Base-by-base conservation (phyloP, 1,139 yeast species). In the Citeromyces hawaiiensis region DNA sequence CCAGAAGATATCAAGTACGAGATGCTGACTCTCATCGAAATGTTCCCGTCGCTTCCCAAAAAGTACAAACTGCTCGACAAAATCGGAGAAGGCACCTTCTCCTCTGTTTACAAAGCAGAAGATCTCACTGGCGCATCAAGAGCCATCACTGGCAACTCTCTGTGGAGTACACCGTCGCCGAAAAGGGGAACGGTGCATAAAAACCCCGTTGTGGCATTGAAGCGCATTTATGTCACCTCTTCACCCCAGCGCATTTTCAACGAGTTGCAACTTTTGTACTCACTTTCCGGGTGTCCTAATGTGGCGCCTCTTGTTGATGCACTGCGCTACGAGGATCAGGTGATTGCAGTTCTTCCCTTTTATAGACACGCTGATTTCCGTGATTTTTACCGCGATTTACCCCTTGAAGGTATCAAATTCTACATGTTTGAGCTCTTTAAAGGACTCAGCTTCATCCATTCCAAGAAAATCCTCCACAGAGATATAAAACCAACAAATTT, bases 41-140 rank as follows among this genome's bases (percentile, higher is more conserved):
- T 79, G 30, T 86, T 88, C 52, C 79, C 79, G 2, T 70, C 70
- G 1, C 63, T 88, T 36, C 61, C 74, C 1, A 61, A 64, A 23
- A 70, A 74, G 38, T 88, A 82, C 52, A 65, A 76, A 35, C 62
- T 91, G 18, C 60, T 83, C 30, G 93, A 85, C 50, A 83, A 88
- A 54, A 83, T 88, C 47, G 99, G 98, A 10, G 96, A 88, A 56
- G 96, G 97, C 19, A 87, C 97, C 0, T 87, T 87, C 52, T 83
- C 94, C 17, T 75, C 87, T 1, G 96, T 91, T 4, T 91, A 86
- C 65, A 82, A 82, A 53, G 96, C 97, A 0, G 78, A 77, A 45
- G 94, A 88, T 42, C 55, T 77, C 39, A 63, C 63, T 42, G 73
- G 72, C 1, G 50, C 61, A 59, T 38, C 62, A 51, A 47, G 52